Percentiles rank a stretch among this genome's conserved stretches.
phyloP scores from a whole-genome alignment of 306 rosid species.

The Quercus robur region DNA sequence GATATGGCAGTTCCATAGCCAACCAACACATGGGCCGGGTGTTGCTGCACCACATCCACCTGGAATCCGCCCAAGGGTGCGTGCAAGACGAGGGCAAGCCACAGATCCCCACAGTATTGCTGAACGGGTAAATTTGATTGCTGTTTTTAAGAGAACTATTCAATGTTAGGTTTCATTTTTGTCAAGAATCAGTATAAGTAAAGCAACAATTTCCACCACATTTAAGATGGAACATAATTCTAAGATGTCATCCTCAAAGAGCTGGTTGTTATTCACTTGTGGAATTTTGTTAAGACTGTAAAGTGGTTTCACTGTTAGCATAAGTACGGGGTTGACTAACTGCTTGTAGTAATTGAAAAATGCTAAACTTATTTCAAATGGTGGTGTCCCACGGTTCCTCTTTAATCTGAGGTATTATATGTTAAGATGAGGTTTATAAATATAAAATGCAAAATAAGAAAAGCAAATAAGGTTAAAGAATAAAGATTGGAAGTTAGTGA shows the following conservation, averaged over 20 bases:
- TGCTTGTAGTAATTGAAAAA: background rate
- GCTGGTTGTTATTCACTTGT: background rate
- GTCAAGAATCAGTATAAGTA: background rate
- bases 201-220: background rate
- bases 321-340: background rate
- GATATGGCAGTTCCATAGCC: constrained; percentile 55
- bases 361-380: background rate
- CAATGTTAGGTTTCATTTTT: background rate
- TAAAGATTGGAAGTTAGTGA: background rate
- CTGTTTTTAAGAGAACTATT: background rate
- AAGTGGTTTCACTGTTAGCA: background rate
- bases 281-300: background rate
- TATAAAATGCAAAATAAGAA: background rate
- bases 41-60: constrained; percentile 54
- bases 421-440: background rate
- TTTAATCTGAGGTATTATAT: background rate
- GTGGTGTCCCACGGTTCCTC: background rate
- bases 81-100: constrained; percentile 99
- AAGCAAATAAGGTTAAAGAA: background rate
- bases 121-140: constrained; percentile 57
- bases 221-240: background rate
- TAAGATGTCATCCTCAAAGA: background rate
- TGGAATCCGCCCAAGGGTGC: constrained; percentile 73
- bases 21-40: constrained; percentile 31
- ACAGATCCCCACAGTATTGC: constrained; percentile 99